Evolutionary conservation across 257 asterid genomes (phyloP), one percentile per base, ranked within the genome.

Genomic region (Gentiana straminea): DNA sequence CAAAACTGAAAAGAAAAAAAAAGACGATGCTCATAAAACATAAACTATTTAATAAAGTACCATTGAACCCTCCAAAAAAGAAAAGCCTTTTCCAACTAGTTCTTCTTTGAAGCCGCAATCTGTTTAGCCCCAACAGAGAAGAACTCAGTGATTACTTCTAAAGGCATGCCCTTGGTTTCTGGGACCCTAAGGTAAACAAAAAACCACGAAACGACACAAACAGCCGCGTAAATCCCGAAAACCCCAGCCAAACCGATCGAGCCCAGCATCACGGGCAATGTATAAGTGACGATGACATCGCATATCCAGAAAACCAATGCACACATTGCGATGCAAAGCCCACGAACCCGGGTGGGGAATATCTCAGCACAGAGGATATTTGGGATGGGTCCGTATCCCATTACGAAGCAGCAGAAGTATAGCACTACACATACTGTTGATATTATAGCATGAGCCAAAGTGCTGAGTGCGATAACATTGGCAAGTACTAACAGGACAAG

Each of bases 301-400:
- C 94, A 81, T 64, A 89, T 86, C 97, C 97, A 89, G 84, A 81
- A 86, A 52, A 70, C 94, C 6, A 89, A 68, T 9, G 95, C 85
- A 60, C 97, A 89, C 4, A 83, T 86, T 32, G 97, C 95, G 2
- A 89, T 89, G 87, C 92, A 86, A 51, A 81, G 65, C n/a, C 97
- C 97, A 7, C 97, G 94, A 8, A 86, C 94, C 59, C 86, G 65
- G 1, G 97, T 86, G 0, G 97, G 97, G 64, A 89, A 89, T 59
- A 89, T 89, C 59, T 89, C 97, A 0, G 97, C 51, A 51, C 95
- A 86, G 43, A 89, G 94, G 57, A 89, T 89, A 67, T 89, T 89
- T 1, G 95, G 97, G 70, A 89, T 64, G 0, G 97, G 97, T 4
- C 97, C 97, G 13, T 79, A 89, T 6, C 94, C 97, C 92, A 81